Evolutionary conservation across 768 basidiomycete species (phyloP), one percentile per base, ranked within the genome.

Genomic region (Hericium alpestre): DNA sequence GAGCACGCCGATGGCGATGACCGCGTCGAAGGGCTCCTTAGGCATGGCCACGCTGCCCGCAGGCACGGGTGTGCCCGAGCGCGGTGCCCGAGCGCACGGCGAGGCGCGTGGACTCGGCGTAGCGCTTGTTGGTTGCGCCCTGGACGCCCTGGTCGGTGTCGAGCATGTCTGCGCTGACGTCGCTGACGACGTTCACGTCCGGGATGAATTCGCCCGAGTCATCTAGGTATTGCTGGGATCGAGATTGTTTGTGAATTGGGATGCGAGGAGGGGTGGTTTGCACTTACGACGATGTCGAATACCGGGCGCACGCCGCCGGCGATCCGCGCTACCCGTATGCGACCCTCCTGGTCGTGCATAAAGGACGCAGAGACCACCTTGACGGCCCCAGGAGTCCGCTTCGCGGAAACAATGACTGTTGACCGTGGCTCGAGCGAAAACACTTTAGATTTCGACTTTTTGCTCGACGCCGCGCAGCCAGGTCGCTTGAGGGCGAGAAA

Each of bases 1-100:
- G 68, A 99, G 85, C 39, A 95, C 93, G 13, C 96, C 96, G 66
- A 98, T 91, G 54, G 96, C 93, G 69, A 99, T 95, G 61, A 96
- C 85, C 13, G 93, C 96, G 69, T 95, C 87, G 64, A 98, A 97
- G 0, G 95, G 87, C 55, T 78, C 76, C 15, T 67, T 71, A 43
- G 80, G 78, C 40, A 77, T 72, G 4, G 56, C 58, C 23, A 60
- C 32, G 15, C 70, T 58, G 10, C 61, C 60, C 1, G 69, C 55
- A 2, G 82, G 72, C 15, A 79, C 74, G 15, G 82, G 78, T 16
- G 83, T 80, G 20, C 73, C 80, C 82, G 7, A 84, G 69, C 58
- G 84, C 81, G 25, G 75, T 67, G 7, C 87, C 90, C n/a, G 84
- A 82, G 48, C 77, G 77, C 51, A 90, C 75, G 9, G 80, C 77